Base-by-base conservation (phyloP, 805 yeast species). In the Candida endomychidarum region DNA sequence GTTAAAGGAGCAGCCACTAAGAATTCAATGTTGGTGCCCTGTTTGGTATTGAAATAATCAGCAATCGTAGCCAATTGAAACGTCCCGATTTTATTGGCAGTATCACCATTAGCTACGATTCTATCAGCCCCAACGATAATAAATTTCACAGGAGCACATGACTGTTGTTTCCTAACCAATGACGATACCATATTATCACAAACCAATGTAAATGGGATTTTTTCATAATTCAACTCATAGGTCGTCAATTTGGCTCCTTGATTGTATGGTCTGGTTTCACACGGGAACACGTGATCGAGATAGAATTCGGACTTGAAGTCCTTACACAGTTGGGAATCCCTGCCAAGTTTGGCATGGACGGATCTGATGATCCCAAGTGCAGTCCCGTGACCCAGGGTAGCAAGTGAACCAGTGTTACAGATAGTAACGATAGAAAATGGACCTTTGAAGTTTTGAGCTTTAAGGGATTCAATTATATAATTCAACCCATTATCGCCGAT, bases 371-470 rank as follows among this genome's bases (percentile, higher is more conserved):
- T 86, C 10, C 99, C 98, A 21, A 91, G 71, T 0, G 98, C 98
- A 4, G 99, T 91, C 21, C 99, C 99, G 58, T 89, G 91, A 2
- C 98, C 98, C 3, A 98, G 87, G 1, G 99, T 91, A 1, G 99
- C 99, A 43, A 91, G 70, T 0, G 97, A 87, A 0, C 99, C 99
- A 0, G 99, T 91, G 63, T 91, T 91, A 63, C 99, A 91, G 41
- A 93, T 86, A 1, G 98, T 91, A 57, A 93, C 64, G 3, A 88
- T 90, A 1, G 95, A 78, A 56, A 89, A 81, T 4, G 83, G 82
- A 9, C 84, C 87, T 14, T 60, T 56, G 51, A 77, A 80, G 4
- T 69, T 63, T 46, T 80, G 77, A 12, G 60, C 47, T 14, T 57
- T 51, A 48, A 83, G 63, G 18, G 62, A 57, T 1, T 74, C 57